A percentile compares a stretch with the other conserved stretches of the same genome.
phyloP scores from a whole-genome alignment of 2,329 filamentous ascomycete genomes.

The Colletotrichum sp. region DNA sequence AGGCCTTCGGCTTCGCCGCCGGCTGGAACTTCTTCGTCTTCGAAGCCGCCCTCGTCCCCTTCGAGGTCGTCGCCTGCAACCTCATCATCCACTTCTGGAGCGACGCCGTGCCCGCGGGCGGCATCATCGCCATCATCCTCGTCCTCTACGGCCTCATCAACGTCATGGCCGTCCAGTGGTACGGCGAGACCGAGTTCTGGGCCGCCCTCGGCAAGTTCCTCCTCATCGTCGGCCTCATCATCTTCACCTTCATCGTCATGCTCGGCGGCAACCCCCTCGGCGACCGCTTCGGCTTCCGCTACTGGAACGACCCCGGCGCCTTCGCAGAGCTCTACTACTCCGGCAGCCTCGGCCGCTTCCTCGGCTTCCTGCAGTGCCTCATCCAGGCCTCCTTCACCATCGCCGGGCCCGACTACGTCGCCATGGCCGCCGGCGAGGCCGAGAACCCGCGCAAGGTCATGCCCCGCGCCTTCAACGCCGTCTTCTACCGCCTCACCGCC shows the following conservation, averaged over 20 bases:
- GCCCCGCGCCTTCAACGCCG: conserved; percentile 77
- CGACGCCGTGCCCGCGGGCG: conserved; percentile 62
- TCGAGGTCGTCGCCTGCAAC: conserved; percentile 70
- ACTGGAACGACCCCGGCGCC: conserved; percentile 71
- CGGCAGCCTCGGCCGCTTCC: conserved; percentile 72
- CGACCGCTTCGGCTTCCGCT: conserved; percentile 75
- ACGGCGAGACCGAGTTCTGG: conserved; percentile 80
- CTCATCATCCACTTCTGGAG: conserved; percentile 70
- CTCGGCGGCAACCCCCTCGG: conserved; percentile 78
- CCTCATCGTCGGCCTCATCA: conserved; percentile 72
- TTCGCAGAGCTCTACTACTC: conserved; percentile 70
- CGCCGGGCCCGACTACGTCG: conserved; percentile 56
- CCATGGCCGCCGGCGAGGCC: conserved; percentile 69
- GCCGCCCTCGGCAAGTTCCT: conserved; percentile 75
- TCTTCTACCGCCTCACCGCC: conserved; percentile 77
- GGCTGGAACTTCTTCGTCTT: conserved; percentile 80
- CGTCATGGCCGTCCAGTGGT: conserved; percentile 74
- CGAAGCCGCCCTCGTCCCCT: conserved; percentile 70
- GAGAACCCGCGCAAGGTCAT: conserved; percentile 73
- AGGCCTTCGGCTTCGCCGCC: conserved; percentile 74
- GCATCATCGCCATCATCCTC: conserved; percentile 62
- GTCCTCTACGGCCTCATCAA: conserved; percentile 64
- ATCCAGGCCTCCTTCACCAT: conserved; percentile 73
- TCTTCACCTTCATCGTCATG: conserved; percentile 85
- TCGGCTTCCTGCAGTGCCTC: conserved; percentile 79